These are phyloP conservation scores for Takashimella tepidaria DNA, from an alignment of 1,284 basidiomycete genomes.

Conservation along the genomic window DNA sequence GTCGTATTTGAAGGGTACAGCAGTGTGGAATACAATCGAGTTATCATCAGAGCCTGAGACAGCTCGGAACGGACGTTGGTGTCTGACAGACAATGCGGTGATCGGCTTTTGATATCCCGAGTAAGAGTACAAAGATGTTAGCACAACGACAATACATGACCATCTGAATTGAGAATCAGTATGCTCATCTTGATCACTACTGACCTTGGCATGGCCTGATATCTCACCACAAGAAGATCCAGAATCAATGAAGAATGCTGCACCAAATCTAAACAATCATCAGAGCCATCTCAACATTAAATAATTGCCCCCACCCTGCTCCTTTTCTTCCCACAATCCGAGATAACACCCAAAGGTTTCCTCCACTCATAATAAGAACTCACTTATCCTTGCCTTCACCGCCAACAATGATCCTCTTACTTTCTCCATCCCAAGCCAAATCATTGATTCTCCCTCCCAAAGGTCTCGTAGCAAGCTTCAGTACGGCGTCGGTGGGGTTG, in stretches of 20 bases:
- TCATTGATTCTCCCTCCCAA: constrained; percentile 84
- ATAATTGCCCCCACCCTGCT: neutral
- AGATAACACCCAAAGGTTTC: constrained; percentile 1
- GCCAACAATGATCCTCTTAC: constrained; percentile 92
- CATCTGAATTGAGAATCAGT: neutral
- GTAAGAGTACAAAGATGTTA: neutral
- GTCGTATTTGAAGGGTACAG: constrained; percentile 82
- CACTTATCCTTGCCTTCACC: constrained; percentile 89
- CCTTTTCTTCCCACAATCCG: too few species aligned
- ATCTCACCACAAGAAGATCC: constrained; percentile 92
- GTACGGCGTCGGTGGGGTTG: constrained; percentile 68
- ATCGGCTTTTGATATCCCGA: constrained; percentile 59
- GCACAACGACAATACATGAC: neutral
- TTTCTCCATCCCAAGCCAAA: constrained; percentile 93
- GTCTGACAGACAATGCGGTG: constrained; percentile 85
- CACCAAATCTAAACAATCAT: constrained; percentile 60
- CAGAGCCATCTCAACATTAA: neutral
- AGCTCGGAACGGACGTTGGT: constrained; percentile 85
- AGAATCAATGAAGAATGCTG: constrained; percentile 80
- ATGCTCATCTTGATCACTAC: constrained; percentile 1
- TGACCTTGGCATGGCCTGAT: constrained; percentile 81
- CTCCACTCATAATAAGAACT: too few species aligned
- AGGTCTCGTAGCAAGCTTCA: constrained; percentile 81
- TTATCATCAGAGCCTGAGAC: constrained; percentile 81
- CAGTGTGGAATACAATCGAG: constrained; percentile 68